These are phyloP conservation scores for Aspergillus cejpii DNA, from an alignment of 2,329 filamentous ascomycete species.

Conservation along the genomic window DNA sequence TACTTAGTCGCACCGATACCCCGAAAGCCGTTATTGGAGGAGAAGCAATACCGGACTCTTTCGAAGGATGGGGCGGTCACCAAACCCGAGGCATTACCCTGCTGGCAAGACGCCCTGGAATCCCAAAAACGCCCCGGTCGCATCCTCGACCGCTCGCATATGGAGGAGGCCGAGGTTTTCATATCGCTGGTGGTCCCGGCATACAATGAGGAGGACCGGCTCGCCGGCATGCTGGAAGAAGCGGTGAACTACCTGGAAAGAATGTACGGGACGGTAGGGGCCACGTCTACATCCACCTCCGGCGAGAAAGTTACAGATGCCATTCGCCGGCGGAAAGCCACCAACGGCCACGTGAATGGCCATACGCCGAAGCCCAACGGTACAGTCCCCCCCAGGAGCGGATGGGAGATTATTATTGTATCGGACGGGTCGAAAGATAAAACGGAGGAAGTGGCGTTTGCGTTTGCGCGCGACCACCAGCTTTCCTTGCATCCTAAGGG, in stretches of 20 bases:
- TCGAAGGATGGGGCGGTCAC: slow-evolving; percentile 56
- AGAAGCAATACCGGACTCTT: slow-evolving; percentile 79
- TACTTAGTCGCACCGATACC: slow-evolving; percentile 74
- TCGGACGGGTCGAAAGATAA: slow-evolving; percentile 81
- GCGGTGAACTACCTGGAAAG: slow-evolving; percentile 78
- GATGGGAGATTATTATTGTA: slow-evolving; percentile 90
- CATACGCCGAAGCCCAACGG: slow-evolving; percentile 22
- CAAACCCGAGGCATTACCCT: slow-evolving; percentile 58
- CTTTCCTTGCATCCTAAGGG: slow-evolving; percentile 43
- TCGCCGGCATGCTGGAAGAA: slow-evolving; percentile 81
- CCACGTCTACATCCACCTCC: slow-evolving; percentile 11
- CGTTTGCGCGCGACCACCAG: slow-evolving; percentile 67
- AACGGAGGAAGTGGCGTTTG: slow-evolving; percentile 71
- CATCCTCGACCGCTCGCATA: slow-evolving; percentile 40
- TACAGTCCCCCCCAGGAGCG: slow-evolving; percentile 33
- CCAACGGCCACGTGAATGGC: slow-evolving; percentile 27
- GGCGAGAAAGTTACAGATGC: slow-evolving; percentile 15
- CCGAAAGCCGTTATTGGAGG: slow-evolving; percentile 63
- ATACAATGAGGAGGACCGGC: slow-evolving; percentile 84
- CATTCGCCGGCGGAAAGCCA: slow-evolving; percentile 20
- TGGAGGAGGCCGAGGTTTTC: slow-evolving; percentile 71
- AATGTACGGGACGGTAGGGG: slow-evolving; percentile 55
- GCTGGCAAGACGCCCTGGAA: slow-evolving; percentile 77
- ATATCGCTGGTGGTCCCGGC: slow-evolving; percentile 91
- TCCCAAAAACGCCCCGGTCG: slow-evolving; percentile 52